Base-by-base conservation (phyloP, 768 basidiomycete species). In the Hygrocybe punicea region DNA sequence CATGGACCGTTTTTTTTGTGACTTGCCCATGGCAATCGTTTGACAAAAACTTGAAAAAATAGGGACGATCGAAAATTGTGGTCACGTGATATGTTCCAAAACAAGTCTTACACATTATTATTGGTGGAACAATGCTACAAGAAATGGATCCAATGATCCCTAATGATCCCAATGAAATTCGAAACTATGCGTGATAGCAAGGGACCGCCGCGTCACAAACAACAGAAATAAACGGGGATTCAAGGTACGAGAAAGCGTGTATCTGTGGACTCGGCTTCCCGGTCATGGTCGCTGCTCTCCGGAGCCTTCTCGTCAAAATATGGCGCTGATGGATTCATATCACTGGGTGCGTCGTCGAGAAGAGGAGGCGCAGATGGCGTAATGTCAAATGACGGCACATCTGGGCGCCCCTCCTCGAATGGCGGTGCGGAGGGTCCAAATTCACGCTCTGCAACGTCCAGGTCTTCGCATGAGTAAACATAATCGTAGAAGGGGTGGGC, bases 1-100 rank as follows among this genome's bases (percentile, higher is more conserved):
- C 87, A 86, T 86, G 8, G 81, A 67, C 56, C 83, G 81, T 68
- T 93, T 92, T 75, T 95, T 96, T 68, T 95, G 93, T 39, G 91
- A 85, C 73, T 96, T 97, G 63, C 93, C 94, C 94, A 98, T 98
- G 25, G 62, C 5, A 14, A 40, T 4, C n/a, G n/a, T n/a, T n/a
- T n/a, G n/a, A n/a, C n/a, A n/a, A n/a, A n/a, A n/a, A n/a, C n/a
- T n/a, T n/a, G n/a, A n/a, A n/a, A n/a, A n/a, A n/a, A n/a, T n/a
- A n/a, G n/a, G n/a, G n/a, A n/a, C n/a, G n/a, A n/a, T n/a, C n/a
- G n/a, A n/a, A n/a, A 16, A 14, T 40, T 19, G 3, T 16, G 39
- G 13, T 4, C 39, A 14, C 39, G 39, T 16, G 19, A 40, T n/a
- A n/a, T 16, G 19, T 19, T 4, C 14, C 39, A 40, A 19, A n/a